Evolutionary conservation across 306 rosid species (phyloP).

Genomic region (Gleditsia sinensis): DNA sequence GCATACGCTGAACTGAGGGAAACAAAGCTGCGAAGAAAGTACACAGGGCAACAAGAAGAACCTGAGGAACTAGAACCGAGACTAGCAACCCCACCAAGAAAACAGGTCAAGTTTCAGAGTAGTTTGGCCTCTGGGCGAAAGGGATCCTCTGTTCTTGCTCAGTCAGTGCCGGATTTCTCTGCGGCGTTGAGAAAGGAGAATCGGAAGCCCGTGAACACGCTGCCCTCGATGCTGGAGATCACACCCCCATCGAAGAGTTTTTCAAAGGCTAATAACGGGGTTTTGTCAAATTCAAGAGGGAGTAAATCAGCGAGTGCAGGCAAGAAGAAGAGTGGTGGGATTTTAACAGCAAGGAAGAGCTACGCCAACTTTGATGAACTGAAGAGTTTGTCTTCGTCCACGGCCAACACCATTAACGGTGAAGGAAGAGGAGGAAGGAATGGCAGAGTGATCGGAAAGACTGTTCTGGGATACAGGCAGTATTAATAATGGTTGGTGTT

Average conservation of each 20-base stretch:
- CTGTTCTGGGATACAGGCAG: constrained; percentile 57
- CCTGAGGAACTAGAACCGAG: constrained; percentile 29
- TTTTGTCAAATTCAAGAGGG: constrained; percentile 66
- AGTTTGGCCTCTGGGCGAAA: constrained; percentile 35
- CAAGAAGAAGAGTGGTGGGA: constrained; percentile 57
- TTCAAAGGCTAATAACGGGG: constrained; percentile 42
- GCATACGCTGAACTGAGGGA: constrained; percentile 84
- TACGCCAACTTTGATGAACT: constrained; percentile 73
- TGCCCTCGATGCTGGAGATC: constrained; percentile 54
- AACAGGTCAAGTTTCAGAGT: constrained; percentile 64
- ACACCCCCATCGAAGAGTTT: constrained; percentile 69
- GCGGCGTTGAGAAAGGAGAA: constrained; percentile 78
- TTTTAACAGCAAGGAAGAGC: constrained; percentile 76
- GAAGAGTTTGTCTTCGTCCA: constrained; percentile 60
- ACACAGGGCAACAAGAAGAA: constrained; percentile 24
- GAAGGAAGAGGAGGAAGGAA: constrained; percentile 62
- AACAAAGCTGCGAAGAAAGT: constrained; percentile 47
- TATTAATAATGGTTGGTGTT: constrained; percentile 33
- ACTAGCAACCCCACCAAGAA: constrained; percentile 54
- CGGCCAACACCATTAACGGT: constrained; percentile 65
- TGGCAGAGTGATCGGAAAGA: constrained; percentile 41
- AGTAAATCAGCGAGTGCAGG: constrained; percentile 75
- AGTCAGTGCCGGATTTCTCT: constrained; percentile 93
- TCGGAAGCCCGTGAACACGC: constrained; percentile 50
- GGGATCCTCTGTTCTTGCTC: constrained; percentile 64